Base-by-base conservation (phyloP, 2,329 filamentous ascomycete genomes). In the Arthrobotrys megalospora region DNA sequence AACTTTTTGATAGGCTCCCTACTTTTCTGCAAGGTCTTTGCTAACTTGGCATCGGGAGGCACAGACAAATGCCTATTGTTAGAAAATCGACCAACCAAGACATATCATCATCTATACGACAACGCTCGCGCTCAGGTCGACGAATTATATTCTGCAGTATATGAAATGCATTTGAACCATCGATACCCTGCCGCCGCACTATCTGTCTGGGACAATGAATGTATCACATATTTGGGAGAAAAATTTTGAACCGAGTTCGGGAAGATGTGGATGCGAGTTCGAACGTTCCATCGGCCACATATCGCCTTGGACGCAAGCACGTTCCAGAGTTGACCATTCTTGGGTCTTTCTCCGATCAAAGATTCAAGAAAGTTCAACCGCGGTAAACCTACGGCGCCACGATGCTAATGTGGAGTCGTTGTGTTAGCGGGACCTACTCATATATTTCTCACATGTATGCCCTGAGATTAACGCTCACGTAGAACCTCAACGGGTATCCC, bases 321-420 rank as follows among this genome's bases (percentile, higher is more conserved):
- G 19, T 21, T 58, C 19, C 11, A 43, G 36, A n/a, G 19, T 43
- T 43, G 36, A 16, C 36, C 34, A 24, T 28, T 60, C 36, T 60
- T 28, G 36, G 55, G 34, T 41, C 36, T 60, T 60, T 43, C 36
- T 43, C 55, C 36, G 36, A 43, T 60, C 55, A n/a, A 43, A 28
- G 34, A 10, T 19, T 28, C 55, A 43, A 6, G 38, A 28, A 43
- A 14, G 21, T 43, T 28, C 55, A 24, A 24, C 34, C 36, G 34
- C 36, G 55, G 55, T 43, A 60, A 2, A 43, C 36, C 6, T 2
- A 28, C 11, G 19, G 10, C 55, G 36, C 55, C 19, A 60, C 55
- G 36, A 41, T 60, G 16, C 36, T 11, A 28, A 60, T 24, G 36
- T 60, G 55, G 36, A 60, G 36, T 16, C 34, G 16, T 19, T 19